Evolutionary conservation across 2,329 filamentous ascomycete species (phyloP).

Genomic region (Raffaelea arxii): DNA sequence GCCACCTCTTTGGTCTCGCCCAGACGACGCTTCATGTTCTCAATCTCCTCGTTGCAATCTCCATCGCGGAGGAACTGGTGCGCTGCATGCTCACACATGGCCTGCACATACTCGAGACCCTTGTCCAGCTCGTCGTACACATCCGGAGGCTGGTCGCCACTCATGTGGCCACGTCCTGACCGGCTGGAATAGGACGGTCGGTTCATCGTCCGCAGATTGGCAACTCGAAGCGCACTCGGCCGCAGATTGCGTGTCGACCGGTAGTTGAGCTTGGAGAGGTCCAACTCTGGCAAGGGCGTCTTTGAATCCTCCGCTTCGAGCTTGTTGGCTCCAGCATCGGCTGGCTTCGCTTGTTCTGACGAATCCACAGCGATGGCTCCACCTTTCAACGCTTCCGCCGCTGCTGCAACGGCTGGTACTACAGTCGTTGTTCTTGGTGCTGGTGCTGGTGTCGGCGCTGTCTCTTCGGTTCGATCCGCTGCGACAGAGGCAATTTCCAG

Average conservation of each 20-base stretch:
- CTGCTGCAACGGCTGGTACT: not conserved
- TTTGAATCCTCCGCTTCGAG: slow-evolving; percentile 6
- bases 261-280: slow-evolving; percentile 24
- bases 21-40: slow-evolving; percentile 57
- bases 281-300: slow-evolving; percentile 12
- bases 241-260: slow-evolving; percentile 29
- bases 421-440: not conserved
- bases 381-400: not conserved
- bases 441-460: not conserved
- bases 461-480: slow-evolving; percentile 32
- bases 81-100: slow-evolving; percentile 74
- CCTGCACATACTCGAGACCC: slow-evolving; percentile 68
- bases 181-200: slow-evolving; percentile 4
- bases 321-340: not conserved
- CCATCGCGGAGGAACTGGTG: slow-evolving; percentile 85
- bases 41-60: slow-evolving; percentile 69
- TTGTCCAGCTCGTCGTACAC: slow-evolving; percentile 69
- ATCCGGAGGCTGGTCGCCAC: slow-evolving; percentile 25
- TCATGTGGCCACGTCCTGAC: slow-evolving; percentile 9
- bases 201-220: slow-evolving; percentile 15
- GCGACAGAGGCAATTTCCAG: slow-evolving; percentile 48
- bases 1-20: slow-evolving; percentile 52
- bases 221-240: slow-evolving; percentile 17
- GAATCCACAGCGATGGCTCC: too few relatives aligned
- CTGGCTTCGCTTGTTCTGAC: not conserved